phyloP scores from a whole-genome alignment of 1,284 basidiomycete genomes.

The Sanguinoderma infundibulare region DNA sequence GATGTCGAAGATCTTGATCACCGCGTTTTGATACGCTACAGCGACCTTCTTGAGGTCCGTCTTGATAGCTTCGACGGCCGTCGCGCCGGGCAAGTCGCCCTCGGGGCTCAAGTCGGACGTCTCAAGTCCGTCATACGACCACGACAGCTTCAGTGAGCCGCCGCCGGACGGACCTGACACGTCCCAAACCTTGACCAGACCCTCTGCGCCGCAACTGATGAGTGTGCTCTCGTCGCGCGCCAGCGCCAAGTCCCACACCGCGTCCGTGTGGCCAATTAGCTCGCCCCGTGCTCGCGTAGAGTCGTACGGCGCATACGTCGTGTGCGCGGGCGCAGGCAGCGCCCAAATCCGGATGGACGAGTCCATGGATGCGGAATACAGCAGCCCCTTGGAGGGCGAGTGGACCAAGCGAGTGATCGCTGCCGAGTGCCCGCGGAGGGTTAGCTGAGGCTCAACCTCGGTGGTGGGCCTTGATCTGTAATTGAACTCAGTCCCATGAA shows the following conservation, averaged over 20 bases:
- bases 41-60: slow-evolving; percentile 80
- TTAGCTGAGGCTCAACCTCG: slow-evolving; percentile 90
- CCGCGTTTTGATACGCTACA: slow-evolving; percentile 91
- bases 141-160: slow-evolving; percentile 71
- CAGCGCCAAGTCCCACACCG: slow-evolving; percentile 92
- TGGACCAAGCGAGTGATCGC: slow-evolving; percentile 92
- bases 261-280: slow-evolving; percentile 91
- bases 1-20: slow-evolving; percentile 90
- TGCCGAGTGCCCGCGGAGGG: slow-evolving; percentile 91
- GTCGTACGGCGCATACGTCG: slow-evolving; percentile 90
- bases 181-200: slow-evolving; percentile 93
- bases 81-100: slow-evolving; percentile 70
- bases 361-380: slow-evolving; percentile 94
- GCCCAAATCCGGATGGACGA: slow-evolving; percentile 93
- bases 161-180: slow-evolving; percentile 65
- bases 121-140: slow-evolving; percentile 79
- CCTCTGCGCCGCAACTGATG: slow-evolving; percentile 91
- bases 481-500: slow-evolving; percentile 22
- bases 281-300: slow-evolving; percentile 76
- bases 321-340: slow-evolving; percentile 72
- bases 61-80: slow-evolving; percentile 81
- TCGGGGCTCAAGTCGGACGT: slow-evolving; percentile 48
- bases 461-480: slow-evolving; percentile 65
- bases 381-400: slow-evolving; percentile 72
- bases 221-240: slow-evolving; percentile 79